phyloP scores from a whole-genome alignment of 306 rosid species.

The Pterocarpus macrocarpus region DNA sequence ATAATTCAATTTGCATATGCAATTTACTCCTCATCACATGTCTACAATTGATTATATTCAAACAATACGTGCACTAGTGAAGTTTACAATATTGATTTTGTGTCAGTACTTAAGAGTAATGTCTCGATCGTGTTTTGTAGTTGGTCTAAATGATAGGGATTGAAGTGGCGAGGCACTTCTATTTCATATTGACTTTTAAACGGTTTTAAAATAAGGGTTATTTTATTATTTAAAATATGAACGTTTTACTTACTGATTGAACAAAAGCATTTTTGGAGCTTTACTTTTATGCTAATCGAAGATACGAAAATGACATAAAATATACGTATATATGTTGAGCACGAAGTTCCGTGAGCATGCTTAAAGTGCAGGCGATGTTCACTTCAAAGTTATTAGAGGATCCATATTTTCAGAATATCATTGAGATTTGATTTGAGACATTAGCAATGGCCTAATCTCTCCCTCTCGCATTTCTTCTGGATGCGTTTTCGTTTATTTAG shows the following conservation, averaged over 20 bases:
- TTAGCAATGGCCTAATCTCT: conserved; percentile 25
- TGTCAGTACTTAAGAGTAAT: conserved; percentile 13
- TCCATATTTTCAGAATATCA: conserved; percentile 33
- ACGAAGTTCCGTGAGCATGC: conserved; percentile 31
- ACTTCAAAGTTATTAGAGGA: conserved; percentile 45
- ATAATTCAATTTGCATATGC: conserved; percentile 27
- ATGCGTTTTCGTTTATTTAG: conserved; percentile 7
- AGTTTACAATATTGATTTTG: not conserved
- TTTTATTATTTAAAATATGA: conserved; percentile 3
- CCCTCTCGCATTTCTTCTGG: not conserved
- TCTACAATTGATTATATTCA: conserved; percentile 17
- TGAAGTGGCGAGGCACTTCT: conserved; percentile 19
- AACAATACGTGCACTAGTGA: not conserved
- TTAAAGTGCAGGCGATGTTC: conserved; percentile 27
- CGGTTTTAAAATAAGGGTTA: not conserved
- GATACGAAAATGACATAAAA: not conserved
- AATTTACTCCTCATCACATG: conserved; percentile 18
- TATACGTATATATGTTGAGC: not conserved
- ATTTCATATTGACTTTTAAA: not conserved
- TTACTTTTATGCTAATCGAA: not conserved
- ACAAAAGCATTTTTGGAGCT: not conserved
- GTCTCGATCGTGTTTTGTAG: not conserved
- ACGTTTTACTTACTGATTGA: not conserved
- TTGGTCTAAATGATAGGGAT: conserved; percentile 12
- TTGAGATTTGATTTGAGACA: conserved; percentile 43